Evolutionary conservation across 169 alveolate species (phyloP).

Genomic region (Blepharisma undulans): DNA sequence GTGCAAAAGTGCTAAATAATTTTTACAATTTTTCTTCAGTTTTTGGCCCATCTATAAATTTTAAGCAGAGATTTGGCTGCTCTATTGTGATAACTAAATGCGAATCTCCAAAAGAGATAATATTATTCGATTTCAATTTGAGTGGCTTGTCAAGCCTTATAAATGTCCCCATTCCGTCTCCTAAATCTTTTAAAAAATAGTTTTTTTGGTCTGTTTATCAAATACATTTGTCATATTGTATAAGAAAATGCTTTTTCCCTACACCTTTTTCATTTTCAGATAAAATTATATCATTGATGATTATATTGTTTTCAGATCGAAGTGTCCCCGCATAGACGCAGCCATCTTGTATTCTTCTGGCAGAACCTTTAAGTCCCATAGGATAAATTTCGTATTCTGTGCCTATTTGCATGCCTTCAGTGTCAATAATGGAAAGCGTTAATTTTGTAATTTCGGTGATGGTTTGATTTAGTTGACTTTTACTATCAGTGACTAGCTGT

Average conservation of each 20-base stretch:
- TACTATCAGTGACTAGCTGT: background rate
- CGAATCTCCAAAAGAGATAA: constrained; percentile 62
- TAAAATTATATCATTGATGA: constrained; percentile 55
- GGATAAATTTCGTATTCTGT: background rate
- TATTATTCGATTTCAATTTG: constrained; percentile 43
- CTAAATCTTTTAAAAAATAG: constrained; percentile 66
- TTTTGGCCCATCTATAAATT: constrained; percentile 69
- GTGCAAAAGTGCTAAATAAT: background rate
- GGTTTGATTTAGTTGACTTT: background rate
- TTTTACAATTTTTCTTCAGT: constrained; percentile 51
- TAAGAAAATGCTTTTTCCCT: constrained; percentile 68
- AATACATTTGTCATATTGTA: constrained; percentile 51
- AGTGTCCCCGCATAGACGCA: constrained; percentile 51
- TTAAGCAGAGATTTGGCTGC: background rate
- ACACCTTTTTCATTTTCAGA: constrained; percentile 61
- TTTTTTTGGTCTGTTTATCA: constrained; percentile 31
- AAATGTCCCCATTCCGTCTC: constrained; percentile 74
- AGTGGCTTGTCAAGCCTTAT: constrained; percentile 57
- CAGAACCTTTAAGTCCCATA: constrained; percentile 45
- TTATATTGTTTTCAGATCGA: constrained; percentile 18
- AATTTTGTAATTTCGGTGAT: background rate
- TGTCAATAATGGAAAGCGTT: constrained; percentile 1
- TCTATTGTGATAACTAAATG: constrained; percentile 55
- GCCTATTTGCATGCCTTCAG: background rate
- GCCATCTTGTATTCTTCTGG: constrained; percentile 47